Evolutionary conservation across 2,329 filamentous ascomycete genomes (phyloP), one percentile per base, ranked within the genome.

Genomic region (Sphaerulina vaccinii): DNA sequence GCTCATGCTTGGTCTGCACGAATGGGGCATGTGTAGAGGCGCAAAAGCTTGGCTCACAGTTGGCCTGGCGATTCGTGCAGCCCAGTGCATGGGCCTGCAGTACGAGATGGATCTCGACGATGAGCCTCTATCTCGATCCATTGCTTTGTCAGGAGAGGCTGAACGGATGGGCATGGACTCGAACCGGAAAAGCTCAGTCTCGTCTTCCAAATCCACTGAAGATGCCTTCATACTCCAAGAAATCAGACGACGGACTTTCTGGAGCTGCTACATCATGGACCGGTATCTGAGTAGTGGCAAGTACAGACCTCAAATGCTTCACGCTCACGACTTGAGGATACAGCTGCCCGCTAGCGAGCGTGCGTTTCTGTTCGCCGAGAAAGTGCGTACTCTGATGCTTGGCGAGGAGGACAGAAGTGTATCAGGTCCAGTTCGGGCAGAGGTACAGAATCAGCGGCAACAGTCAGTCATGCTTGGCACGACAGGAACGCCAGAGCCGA

Each of bases 251-350:
- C 79, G 87, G 5, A 88, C 86, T 0, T 86, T 88, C 73, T 89
- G 86, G 73, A 87, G 85, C 60, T 88, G 85, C 62, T 83, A 87
- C 52, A 83, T 88, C 45, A 74, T 90, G 59, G 86, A 90, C 65
- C 80, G 85, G 2, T 81, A 88, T 67, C 71, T 88, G 19, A 80
- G 83, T 29, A 84, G 80, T 59, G 85, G 85, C 16, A 81, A 80
- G 55, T 78, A 82, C 46, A 75, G 84, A 18, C 76, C 80, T 1
- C 76, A 79, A 11, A 83, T 81, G 62, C 76, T 88, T 37, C 75
- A 77, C 32, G 71, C 80, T 1, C 74, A 81, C 3, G 81, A 85
- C 51, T 68, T 88, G 5, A 75, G 77, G 27, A 82, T 87, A 16
- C 84, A 86, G 63, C 72, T 89, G 3, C 85, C 85, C 1, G 86